Evolutionary conservation across 2,329 filamentous ascomycete species (phyloP), one percentile per base, ranked within the genome.

Genomic region (Alternaria arbusti): DNA sequence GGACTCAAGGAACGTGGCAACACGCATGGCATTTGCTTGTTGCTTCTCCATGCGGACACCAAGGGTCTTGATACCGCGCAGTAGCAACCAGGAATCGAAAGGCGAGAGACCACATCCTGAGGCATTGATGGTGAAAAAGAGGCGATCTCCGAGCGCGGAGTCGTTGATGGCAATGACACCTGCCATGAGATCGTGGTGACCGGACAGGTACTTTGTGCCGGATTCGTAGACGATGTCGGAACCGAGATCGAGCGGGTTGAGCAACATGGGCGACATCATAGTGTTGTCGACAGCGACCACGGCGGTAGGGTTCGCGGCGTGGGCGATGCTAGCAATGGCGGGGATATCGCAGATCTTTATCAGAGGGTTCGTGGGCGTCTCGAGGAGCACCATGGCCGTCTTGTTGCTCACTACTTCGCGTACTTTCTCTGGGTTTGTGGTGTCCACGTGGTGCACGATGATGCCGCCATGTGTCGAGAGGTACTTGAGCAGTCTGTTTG

Each of bases 41-140:
- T 99, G 96, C 84, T 97, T 97, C 79, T 99, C 96, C 94, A 99
- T 97, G 74, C 96, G 94, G 58, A 99, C 96, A 66, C 94, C 94
- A 7, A 99, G 86, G 0, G 96, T 99, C 85, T 99, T 99, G 79
- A 99, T 89, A 17, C 96, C 96, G 61, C 96, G 89, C 86, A 99
- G 93, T 43, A 99, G 89, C 40, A 99, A 87, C 87, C 96, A 99
- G 0, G 93, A 95, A 81, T 99, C 96, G 77, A 98, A 97, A 5
- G 96, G 96, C 3, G 94, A 91, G 7, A 99, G 86, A 10, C 96
- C 96, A 77, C 96, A 98, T 46, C 96, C 96, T 0, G 94, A 97
- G 1, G 94, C 90, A 79, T 99, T 99, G 86, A 99, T 97, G 61
- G 93, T 95, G 82, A 97, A 98, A 84, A 91, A 99, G 70, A 99